Evolutionary conservation across 140 eudicot genomes (phyloP).

Genomic region (Senecio squalidus): DNA sequence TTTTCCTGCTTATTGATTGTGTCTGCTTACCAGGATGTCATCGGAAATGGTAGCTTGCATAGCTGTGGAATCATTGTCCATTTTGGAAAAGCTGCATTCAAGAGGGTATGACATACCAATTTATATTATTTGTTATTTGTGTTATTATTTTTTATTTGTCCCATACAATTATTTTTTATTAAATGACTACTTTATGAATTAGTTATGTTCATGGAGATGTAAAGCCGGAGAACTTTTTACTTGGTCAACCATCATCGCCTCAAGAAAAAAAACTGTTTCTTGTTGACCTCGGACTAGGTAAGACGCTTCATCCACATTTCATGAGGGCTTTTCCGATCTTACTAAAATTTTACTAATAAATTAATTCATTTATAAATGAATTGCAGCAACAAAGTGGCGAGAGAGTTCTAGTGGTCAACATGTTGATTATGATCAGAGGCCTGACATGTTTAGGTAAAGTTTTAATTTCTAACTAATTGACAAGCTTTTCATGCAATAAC

Average conservation of each 20-base stretch:
- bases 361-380: not conserved
- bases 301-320: not conserved
- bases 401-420: constrained; percentile 52
- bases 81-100: constrained; percentile 70
- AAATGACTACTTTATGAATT: not conserved
- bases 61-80: constrained; percentile 72
- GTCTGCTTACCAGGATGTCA: constrained; percentile 49
- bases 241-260: constrained; percentile 68
- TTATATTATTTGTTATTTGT: not conserved
- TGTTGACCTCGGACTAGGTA: constrained; percentile 78
- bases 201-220: constrained; percentile 83
- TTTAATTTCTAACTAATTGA: not conserved
- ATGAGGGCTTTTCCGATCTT: not conserved
- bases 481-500: not conserved
- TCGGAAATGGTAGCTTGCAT: constrained; percentile 81
- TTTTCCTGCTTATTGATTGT: not conserved
- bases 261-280: constrained; percentile 73
- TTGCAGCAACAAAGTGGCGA: constrained; percentile 74
- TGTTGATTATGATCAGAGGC: constrained; percentile 76
- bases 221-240: constrained; percentile 77
- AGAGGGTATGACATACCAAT: constrained; percentile 43
- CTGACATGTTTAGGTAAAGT: constrained; percentile 65
- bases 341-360: not conserved
- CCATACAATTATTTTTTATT: not conserved
- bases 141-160: not conserved